A percentile compares a stretch with the other conserved stretches of the same genome.
phyloP scores from a whole-genome alignment of 2,329 filamentous ascomycete genomes.

The Alternaria brassicae region DNA sequence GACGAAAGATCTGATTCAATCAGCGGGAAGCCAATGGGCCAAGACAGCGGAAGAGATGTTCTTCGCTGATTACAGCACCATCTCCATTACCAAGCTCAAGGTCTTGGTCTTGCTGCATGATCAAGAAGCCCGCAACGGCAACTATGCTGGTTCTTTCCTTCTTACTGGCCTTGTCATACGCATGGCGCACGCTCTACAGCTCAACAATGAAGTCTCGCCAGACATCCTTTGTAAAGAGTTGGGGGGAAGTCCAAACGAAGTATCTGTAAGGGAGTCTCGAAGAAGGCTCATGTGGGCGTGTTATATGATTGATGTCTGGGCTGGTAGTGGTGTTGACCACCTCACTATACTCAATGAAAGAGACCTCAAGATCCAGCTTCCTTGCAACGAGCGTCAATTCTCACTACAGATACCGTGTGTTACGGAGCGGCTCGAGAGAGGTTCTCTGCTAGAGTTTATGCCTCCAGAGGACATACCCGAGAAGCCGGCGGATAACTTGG shows the following conservation, averaged over 20 bases:
- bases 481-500: constrained; percentile 41
- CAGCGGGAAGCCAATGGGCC: constrained; percentile 44
- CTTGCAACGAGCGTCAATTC: constrained; percentile 45
- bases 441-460: constrained; percentile 36
- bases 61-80: constrained; percentile 44
- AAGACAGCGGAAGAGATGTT: constrained; percentile 44
- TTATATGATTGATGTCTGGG: constrained; percentile 47
- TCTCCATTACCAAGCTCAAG: constrained; percentile 42
- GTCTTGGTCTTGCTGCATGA: constrained; percentile 42
- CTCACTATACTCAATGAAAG: constrained; percentile 44
- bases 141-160: constrained; percentile 43
- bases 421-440: constrained; percentile 37
- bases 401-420: constrained; percentile 41
- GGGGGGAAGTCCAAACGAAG: constrained; percentile 36
- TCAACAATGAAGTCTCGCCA: constrained; percentile 40
- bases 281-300: constrained; percentile 46
- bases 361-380: constrained; percentile 44
- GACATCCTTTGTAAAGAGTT: constrained; percentile 40
- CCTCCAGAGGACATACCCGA: constrained; percentile 34
- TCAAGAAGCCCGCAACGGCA: constrained; percentile 42
- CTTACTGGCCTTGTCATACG: constrained; percentile 43
- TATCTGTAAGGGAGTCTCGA: constrained; percentile 39
- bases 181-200: constrained; percentile 43
- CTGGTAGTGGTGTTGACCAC: constrained; percentile 44
- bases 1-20: constrained; percentile 39